Conservation (phyloP, 768 basidiomycete species). For the Amanita rubescens region DNA sequence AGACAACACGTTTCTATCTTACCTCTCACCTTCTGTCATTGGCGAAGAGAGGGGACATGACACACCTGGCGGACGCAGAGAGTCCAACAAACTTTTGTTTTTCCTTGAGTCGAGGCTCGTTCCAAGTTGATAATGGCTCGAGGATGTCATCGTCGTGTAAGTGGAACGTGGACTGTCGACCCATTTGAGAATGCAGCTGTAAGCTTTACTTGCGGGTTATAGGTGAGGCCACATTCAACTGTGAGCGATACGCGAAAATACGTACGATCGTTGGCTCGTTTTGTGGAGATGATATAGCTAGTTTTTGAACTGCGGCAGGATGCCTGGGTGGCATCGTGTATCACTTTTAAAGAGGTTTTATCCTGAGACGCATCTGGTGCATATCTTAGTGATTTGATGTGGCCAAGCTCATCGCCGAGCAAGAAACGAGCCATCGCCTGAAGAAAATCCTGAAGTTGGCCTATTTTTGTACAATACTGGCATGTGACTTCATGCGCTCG, state of each 20-base stretch:
- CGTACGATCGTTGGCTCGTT: conserved; percentile 33
- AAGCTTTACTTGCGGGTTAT: conserved; percentile 47
- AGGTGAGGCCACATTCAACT: conserved; percentile 8
- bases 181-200: conserved; percentile 62
- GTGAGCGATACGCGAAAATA: conserved; percentile 6
- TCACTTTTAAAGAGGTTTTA: conserved; percentile 1
- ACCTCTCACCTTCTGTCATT: background rate
- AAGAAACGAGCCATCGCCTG: conserved; percentile 60
- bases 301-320: conserved; percentile 26
- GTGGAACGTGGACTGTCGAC: conserved; percentile 34
- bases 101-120: conserved; percentile 48
- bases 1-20: conserved; percentile 45
- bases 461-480: background rate
- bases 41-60: conserved; percentile 5
- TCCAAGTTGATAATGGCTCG: conserved; percentile 45
- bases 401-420: conserved; percentile 73
- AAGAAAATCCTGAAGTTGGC: background rate
- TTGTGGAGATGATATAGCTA: conserved; percentile 21
- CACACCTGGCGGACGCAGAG: conserved; percentile 41
- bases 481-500: conserved; percentile 7
- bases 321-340: background rate
- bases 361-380: conserved; percentile 23
- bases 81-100: conserved; percentile 59
- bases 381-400: conserved; percentile 56
- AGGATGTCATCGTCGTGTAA: conserved; percentile 36